Evolutionary conservation across 495 filamentous ascomycete species (phyloP), one percentile per base, ranked within the genome.

Genomic region (Penicillium manginii): DNA sequence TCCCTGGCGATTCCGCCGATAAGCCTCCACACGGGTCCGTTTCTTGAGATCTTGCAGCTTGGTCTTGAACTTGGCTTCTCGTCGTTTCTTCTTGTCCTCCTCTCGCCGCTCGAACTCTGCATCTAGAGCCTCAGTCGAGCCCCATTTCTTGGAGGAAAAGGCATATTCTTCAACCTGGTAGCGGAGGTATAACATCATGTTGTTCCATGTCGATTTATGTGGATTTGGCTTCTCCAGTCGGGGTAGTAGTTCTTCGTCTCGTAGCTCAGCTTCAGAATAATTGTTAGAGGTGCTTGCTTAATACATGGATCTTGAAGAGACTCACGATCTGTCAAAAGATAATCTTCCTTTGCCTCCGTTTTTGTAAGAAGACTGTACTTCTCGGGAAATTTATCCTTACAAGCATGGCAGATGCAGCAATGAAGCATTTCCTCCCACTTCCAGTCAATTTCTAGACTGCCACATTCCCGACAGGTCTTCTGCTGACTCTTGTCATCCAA

Each of bases 121-220:
- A 69, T 98, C 96, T 31, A 98, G 74, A 23, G 85, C 88, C 62
- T 94, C 92, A 0, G 87, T 67, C 0, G 87, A 90, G 0, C 93
- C 94, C 94, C 94, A 98, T 67, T 89, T 90, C 68, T 89, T 91
- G 9, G 80, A 69, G 0, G 81, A 85, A 64, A 97, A 89, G 1
- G 91, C 94, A 66, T 96, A 96, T 48, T 90, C 90, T 64, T 98
- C 94, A 2, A 98, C 88, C 67, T 98, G 96, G 57, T 86, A 97
- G 1, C 96, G 88, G 9, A 98, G 79, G 68, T 90, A 98, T 1
- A 98, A 84, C 90, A 94, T 94, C 94, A 98, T 98, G 76, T 94
- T 91, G 66, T 97, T 93, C 91, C 91, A 98, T 33, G 92, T 92
- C 0, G 87, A 85, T 68, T 96, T 97, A 70, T 97, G 93, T 18